Evolutionary conservation across 2,329 filamentous ascomycete species (phyloP), one percentile per base, ranked within the genome.

Genomic region (Alternaria sp.): DNA sequence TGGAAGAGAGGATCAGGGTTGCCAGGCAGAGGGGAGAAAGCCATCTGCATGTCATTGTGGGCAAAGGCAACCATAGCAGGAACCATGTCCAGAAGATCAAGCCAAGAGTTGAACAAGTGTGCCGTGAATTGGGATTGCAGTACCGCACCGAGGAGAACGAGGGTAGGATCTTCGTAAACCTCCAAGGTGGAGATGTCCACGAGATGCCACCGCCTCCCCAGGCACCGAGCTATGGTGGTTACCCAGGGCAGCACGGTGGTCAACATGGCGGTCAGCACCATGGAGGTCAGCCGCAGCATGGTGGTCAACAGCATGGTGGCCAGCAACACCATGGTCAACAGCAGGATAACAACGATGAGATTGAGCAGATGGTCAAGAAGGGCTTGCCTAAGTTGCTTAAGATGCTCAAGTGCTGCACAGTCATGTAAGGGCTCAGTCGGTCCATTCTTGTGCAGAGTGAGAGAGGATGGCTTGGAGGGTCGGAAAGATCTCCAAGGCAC

Each of bases 41-140:
- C 20, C 92, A 97, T 81, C 82, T 99, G 57, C 93, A 97, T 81
- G 94, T 97, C 41, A 97, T 99, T 73, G 94, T 98, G 30, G 95
- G 95, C 74, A 97, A 94, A 80, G 95, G 95, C 3, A 95, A 96
- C 78, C 95, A 99, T 81, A 92, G 89, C 52, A 83, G 81, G 10
- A 87, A 89, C 67, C 91, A 95, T 73, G 85, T 98, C 25, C 93
- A 97, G 80, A 97, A 95, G 84, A 89, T 99, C 79, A 97, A 97
- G 82, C 95, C 95, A n/a, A 86, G 92, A 63, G 93, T 98, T 44
- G 94, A 98, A 81, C 86, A 92, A 76, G 84, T 98, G 50, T 97
- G 94, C 79, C 86, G 84, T 50, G 91, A 97, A 77, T 81, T 97
- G 45, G 92, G 94, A 0, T 83, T 99, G 56, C 86, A 93, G 71